phyloP scores from a whole-genome alignment of 2,329 filamentous ascomycete genomes.

The Sporothrix pallida region DNA sequence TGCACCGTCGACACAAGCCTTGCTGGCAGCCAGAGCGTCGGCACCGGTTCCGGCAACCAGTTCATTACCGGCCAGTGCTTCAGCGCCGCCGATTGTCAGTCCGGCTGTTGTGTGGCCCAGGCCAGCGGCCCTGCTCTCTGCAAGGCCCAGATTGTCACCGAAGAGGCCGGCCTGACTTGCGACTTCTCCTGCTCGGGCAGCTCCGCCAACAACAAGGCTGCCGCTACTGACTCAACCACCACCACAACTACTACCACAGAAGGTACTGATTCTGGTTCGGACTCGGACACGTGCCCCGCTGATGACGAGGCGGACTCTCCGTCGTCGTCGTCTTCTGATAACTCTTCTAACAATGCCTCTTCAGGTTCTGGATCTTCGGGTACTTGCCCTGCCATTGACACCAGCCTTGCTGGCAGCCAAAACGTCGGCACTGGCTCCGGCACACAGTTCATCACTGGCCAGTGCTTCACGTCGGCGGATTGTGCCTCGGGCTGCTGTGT shows the following conservation, averaged over 20 bases:
- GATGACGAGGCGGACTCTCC: no score
- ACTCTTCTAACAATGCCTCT: not conserved
- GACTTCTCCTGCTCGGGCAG: conserved; percentile 33
- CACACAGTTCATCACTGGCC: conserved; percentile 44
- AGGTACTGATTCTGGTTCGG: no score
- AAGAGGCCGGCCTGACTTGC: conserved; percentile 35
- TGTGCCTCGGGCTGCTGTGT: conserved; percentile 44
- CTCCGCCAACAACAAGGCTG: not conserved
- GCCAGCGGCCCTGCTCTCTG: conserved; percentile 35
- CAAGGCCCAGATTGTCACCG: conserved; percentile 35
- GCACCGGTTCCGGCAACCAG: conserved; percentile 41
- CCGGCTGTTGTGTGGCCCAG: conserved; percentile 42
- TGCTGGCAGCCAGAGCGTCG: conserved; percentile 44
- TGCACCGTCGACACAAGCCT: conserved; percentile 43
- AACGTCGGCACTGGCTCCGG: conserved; percentile 42
- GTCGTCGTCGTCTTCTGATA: not conserved
- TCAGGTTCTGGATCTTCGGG: conserved; percentile 13
- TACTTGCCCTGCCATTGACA: conserved; percentile 40
- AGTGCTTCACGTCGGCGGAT: conserved; percentile 42
- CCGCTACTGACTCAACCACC: not conserved
- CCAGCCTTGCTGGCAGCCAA: conserved; percentile 45
- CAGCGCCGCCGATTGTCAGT: conserved; percentile 42
- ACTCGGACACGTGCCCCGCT: no score
- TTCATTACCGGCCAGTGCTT: conserved; percentile 44
- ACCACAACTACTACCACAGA: no score